phyloP scores from a whole-genome alignment of 179 eudicot genomes.

The Silene vulgaris region DNA sequence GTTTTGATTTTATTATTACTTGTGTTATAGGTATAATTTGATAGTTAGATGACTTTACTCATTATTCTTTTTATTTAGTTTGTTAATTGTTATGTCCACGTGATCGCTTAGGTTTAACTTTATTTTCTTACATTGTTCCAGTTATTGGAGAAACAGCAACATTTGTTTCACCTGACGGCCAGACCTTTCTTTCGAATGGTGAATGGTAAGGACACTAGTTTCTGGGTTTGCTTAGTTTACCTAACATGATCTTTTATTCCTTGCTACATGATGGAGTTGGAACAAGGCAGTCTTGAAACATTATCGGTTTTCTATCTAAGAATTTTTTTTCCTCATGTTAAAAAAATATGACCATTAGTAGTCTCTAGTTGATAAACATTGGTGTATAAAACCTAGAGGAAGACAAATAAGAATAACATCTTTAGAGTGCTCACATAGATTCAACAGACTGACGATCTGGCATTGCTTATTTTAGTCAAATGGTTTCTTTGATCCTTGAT shows the following conservation, averaged over 20 bases:
- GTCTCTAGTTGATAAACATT: too few relatives aligned
- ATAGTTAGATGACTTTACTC: not conserved
- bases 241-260: not conserved
- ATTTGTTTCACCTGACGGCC: constrained; percentile 54
- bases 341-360: too few relatives aligned
- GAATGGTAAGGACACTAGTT: constrained; percentile 62
- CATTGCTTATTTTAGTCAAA: too few relatives aligned
- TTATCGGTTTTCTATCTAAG: not conserved
- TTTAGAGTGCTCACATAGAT: too few relatives aligned
- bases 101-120: constrained; percentile 8
- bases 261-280: not conserved
- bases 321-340: too few relatives aligned
- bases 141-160: constrained; percentile 92
- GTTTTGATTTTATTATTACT: constrained; percentile 85
- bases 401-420: too few relatives aligned
- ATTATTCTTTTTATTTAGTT: constrained; percentile 12
- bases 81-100: not conserved
- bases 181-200: constrained; percentile 72
- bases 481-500: too few relatives aligned
- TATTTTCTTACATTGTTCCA: constrained; percentile 40
- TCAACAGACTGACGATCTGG: too few relatives aligned
- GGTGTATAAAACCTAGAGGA: too few relatives aligned
- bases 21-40: constrained; percentile 69
- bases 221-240: not conserved
- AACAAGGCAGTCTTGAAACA: not conserved